Evolutionary conservation across 2,329 filamentous ascomycete species (phyloP), one percentile per base, ranked within the genome.

Genomic region (Aphanocladium album): DNA sequence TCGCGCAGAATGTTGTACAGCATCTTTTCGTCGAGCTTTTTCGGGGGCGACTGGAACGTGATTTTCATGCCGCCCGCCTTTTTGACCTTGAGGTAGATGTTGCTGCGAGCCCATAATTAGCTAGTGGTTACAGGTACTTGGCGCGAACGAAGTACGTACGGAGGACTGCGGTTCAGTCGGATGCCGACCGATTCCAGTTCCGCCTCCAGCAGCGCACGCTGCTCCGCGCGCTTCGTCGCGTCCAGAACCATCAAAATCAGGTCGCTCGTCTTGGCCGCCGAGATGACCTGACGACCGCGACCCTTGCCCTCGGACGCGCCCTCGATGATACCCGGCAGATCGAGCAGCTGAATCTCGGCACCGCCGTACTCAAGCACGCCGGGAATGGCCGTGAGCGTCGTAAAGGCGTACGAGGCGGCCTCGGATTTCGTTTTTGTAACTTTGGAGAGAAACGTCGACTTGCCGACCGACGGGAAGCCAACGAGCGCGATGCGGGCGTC

Each of bases 1-100:
- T 99, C 95, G 67, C 91, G 89, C 55, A 99, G 82, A 71, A 99
- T 97, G 79, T 96, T 97, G 81, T 89, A 96, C 62, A 99, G 82
- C 90, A 99, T 96, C 79, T 96, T 97, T 75, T 99, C 93, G 75
- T 99, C 95, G 62, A 99, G 80, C 62, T 89, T 79, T 75, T 98
- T 98, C 4, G 95, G 93, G 2, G 95, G 89, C 5, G 86, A 78
- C 70, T 92, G 88, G 77, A 99, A 99, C 17, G 90, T 98, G 72
- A 99, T 97, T 77, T 99, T 99, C 91, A 99, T 95, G 62, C 96
- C 95, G 60, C 95, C 95, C 0, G 93, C 92, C 72, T 95, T 96
- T 76, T 99, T 99, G 27, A 82, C 82, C 76, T 99, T 99, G 61
- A 99, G 84, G 72, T 98, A 98, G 75, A 99, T 98, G 74, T 99